Evolutionary conservation across 2,329 filamentous ascomycete species (phyloP).

Genomic region (Diaporthe batatas): DNA sequence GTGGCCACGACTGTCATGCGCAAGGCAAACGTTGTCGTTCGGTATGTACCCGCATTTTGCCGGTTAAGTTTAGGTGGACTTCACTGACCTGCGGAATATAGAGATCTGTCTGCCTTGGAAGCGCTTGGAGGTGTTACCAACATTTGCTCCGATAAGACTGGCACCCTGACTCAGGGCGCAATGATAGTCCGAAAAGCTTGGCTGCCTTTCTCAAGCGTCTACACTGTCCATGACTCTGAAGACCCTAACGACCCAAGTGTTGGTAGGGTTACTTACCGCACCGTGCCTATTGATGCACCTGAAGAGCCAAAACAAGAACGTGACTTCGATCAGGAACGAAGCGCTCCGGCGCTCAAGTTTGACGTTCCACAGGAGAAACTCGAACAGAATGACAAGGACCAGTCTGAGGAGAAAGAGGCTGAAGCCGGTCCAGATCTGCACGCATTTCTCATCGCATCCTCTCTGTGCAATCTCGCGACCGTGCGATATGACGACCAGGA

Average conservation of each 20-base stretch:
- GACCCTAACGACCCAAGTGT: constrained; percentile 72
- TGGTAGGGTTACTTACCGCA: constrained; percentile 65
- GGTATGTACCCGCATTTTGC: constrained; percentile 50
- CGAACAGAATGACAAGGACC: constrained; percentile 53
- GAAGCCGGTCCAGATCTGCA: constrained; percentile 64
- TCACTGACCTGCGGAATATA: constrained; percentile 37
- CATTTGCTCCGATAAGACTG: constrained; percentile 81
- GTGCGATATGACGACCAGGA: constrained; percentile 68
- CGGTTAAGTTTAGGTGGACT: not conserved
- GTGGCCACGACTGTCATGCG: constrained; percentile 76
- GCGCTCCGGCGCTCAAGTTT: constrained; percentile 71
- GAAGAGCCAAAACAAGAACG: constrained; percentile 58
- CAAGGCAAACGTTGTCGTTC: constrained; percentile 74
- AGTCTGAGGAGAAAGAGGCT: constrained; percentile 54
- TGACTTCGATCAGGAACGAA: constrained; percentile 72
- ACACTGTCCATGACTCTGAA: constrained; percentile 72
- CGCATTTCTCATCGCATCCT: constrained; percentile 67
- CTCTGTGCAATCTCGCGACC: constrained; percentile 76
- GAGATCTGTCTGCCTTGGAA: constrained; percentile 75
- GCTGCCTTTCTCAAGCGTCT: constrained; percentile 69
- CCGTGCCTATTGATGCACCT: constrained; percentile 52
- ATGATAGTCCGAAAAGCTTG: constrained; percentile 79
- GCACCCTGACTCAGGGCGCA: constrained; percentile 76
- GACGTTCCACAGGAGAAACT: constrained; percentile 72
- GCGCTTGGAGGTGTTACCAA: constrained; percentile 79